These are phyloP conservation scores for Hypoxylon trugodes DNA, from an alignment of 495 filamentous ascomycete species.

Conservation along the genomic window DNA sequence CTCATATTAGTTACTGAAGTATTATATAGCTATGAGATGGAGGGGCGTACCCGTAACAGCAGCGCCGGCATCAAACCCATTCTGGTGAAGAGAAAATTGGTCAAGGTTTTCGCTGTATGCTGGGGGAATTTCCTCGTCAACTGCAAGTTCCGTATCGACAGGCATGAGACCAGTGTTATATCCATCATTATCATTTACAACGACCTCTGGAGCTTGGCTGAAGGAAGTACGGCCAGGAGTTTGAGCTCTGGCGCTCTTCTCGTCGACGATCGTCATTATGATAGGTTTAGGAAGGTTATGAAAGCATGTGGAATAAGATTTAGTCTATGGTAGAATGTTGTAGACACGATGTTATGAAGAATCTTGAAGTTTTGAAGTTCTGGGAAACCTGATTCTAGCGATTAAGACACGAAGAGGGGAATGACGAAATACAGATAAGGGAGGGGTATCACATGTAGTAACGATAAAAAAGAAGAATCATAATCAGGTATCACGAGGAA, in stretches of 20 bases:
- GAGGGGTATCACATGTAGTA: conserved; percentile 38
- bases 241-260: conserved; percentile 9
- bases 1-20: conserved; percentile 3
- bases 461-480: conserved; percentile 9
- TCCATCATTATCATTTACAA: background rate
- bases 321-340: background rate
- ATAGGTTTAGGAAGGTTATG: background rate
- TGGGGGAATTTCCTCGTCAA: conserved; percentile 49
- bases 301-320: conserved; percentile 19
- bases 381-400: background rate
- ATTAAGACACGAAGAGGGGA: conserved; percentile 1
- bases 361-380: background rate
- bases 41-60: conserved; percentile 49
- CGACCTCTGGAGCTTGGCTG: conserved; percentile 29
- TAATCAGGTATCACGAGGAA: conserved; percentile 18
- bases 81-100: conserved; percentile 57
- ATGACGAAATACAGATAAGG: too few species aligned
- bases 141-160: conserved; percentile 42
- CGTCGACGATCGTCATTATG: conserved; percentile 30
- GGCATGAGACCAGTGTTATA: conserved; percentile 31
- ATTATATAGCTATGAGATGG: background rate
- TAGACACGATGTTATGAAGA: background rate
- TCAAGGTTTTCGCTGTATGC: conserved; percentile 56
- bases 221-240: conserved; percentile 20
- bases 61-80: conserved; percentile 58